Evolutionary conservation across 257 asterid genomes (phyloP).

Genomic region (Nicotiana tomentosiformis): DNA sequence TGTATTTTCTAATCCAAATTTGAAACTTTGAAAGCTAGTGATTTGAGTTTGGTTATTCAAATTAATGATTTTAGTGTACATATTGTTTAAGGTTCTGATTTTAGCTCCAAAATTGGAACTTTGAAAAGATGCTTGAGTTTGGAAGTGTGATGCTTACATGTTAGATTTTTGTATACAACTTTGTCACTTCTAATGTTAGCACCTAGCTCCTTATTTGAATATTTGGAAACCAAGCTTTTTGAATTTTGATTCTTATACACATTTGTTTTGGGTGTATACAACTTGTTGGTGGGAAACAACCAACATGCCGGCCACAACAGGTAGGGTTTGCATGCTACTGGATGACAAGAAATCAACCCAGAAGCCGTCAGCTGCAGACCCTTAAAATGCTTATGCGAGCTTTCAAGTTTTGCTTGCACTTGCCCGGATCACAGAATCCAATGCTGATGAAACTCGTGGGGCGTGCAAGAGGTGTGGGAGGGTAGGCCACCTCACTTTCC

Average conservation of each 20-base stretch:
- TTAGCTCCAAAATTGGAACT: neutral
- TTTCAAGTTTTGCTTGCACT: slow-evolving; percentile 89
- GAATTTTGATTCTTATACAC: neutral
- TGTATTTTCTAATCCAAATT: too few relatives aligned
- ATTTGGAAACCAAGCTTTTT: neutral
- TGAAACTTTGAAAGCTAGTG: too few relatives aligned
- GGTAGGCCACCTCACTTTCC: slow-evolving; percentile 88
- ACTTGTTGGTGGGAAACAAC: neutral
- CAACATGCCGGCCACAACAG: slow-evolving; percentile 98
- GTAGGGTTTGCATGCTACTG: slow-evolving; percentile 98
- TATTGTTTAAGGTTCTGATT: neutral
- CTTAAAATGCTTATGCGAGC: slow-evolving; percentile 79
- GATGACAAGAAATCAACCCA: slow-evolving; percentile 41
- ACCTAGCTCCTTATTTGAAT: neutral
- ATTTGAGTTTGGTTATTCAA: neutral
- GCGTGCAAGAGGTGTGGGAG: slow-evolving; percentile 89
- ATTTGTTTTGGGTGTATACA: neutral
- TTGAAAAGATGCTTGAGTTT: neutral
- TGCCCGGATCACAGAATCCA: slow-evolving; percentile 82
- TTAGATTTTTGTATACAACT: neutral
- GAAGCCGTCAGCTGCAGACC: slow-evolving; percentile 39
- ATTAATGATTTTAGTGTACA: neutral
- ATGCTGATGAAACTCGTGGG: slow-evolving; percentile 86
- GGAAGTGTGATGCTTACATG: neutral
- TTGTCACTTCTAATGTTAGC: neutral